Percentiles rank a stretch among this genome's conserved stretches.
Evolutionary conservation across 2,329 filamentous ascomycete genomes (phyloP).

Genomic region (Pseudogymnoascus destructans): DNA sequence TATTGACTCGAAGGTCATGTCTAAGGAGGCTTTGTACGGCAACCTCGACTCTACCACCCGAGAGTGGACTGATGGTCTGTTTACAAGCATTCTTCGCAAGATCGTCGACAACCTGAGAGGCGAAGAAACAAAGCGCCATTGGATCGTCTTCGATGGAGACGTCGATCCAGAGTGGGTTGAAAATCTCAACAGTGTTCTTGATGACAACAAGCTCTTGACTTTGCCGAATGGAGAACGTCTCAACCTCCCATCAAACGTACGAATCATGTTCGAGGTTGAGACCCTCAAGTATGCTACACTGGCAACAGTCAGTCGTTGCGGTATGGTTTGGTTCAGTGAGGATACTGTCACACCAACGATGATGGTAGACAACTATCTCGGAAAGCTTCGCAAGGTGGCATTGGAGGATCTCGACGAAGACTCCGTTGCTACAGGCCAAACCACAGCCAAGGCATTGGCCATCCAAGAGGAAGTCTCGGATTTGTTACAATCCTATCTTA

Average conservation of each 20-base stretch:
- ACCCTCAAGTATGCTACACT: constrained; percentile 94
- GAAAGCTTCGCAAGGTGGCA: constrained; percentile 64
- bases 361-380: constrained; percentile 86
- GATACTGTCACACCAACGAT: constrained; percentile 88
- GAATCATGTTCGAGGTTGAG: constrained; percentile 99
- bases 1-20: constrained; percentile 99
- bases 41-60: constrained; percentile 91
- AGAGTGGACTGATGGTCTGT: constrained; percentile 97
- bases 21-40: constrained; percentile 93
- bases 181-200: constrained; percentile 97
- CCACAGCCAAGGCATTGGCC: constrained; percentile 63
- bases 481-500: constrained; percentile 62
- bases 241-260: constrained; percentile 83
- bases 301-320: constrained; percentile 97
- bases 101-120: constrained; percentile 98
- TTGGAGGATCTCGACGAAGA: constrained; percentile 97
- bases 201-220: constrained; percentile 97
- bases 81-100: constrained; percentile 94
- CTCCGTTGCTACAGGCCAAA: constrained; percentile 60
- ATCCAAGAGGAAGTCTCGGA: constrained; percentile 71
- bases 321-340: constrained; percentile 99
- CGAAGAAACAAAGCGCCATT: constrained; percentile 92
- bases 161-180: constrained; percentile 99
- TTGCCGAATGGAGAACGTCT: constrained; percentile 96
- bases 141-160: constrained; percentile 98